These are phyloP conservation scores for Phytophthora pini DNA, from an alignment of 352 stramenopile species.

Conservation along the genomic window DNA sequence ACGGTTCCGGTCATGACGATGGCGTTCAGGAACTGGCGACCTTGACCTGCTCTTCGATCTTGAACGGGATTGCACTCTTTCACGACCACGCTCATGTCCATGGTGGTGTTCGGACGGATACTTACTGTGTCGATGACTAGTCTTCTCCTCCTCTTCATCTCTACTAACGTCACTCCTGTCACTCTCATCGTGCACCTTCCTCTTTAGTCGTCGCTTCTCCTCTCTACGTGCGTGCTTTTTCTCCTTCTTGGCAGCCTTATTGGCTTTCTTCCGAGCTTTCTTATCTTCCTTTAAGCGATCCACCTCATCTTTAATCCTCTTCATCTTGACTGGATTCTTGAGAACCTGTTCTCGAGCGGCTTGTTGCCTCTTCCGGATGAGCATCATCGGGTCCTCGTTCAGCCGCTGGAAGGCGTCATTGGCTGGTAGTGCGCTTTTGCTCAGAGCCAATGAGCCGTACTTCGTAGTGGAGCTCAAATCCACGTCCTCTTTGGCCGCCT, in stretches of 20 bases:
- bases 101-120: slow-evolving; percentile 18
- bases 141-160: slow-evolving; percentile 28
- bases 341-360: slow-evolving; percentile 81
- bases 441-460: slow-evolving; percentile 73
- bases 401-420: slow-evolving; percentile 94
- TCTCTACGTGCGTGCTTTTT: slow-evolving; percentile 46
- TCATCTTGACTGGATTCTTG: slow-evolving; percentile 93
- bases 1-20: background rate
- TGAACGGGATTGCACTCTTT: slow-evolving; percentile 20
- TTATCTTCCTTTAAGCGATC: slow-evolving; percentile 83
- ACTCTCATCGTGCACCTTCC: slow-evolving; percentile 46
- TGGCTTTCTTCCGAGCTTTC: slow-evolving; percentile 71
- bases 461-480: slow-evolving; percentile 66
- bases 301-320: slow-evolving; percentile 83
- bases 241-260: slow-evolving; percentile 79
- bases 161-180: slow-evolving; percentile 20
- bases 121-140: slow-evolving; percentile 4
- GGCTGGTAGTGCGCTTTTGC: slow-evolving; percentile 55
- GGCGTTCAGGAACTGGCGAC: slow-evolving; percentile 12
- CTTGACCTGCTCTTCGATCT: slow-evolving; percentile 23
- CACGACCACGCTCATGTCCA: slow-evolving; percentile 7
- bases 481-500: slow-evolving; percentile 34
- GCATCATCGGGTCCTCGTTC: slow-evolving; percentile 97
- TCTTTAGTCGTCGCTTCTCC: slow-evolving; percentile 45
- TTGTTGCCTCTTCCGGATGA: slow-evolving; percentile 91